Base-by-base conservation (phyloP, 768 basidiomycete genomes). In the Mycena olivaceomarginata region DNA sequence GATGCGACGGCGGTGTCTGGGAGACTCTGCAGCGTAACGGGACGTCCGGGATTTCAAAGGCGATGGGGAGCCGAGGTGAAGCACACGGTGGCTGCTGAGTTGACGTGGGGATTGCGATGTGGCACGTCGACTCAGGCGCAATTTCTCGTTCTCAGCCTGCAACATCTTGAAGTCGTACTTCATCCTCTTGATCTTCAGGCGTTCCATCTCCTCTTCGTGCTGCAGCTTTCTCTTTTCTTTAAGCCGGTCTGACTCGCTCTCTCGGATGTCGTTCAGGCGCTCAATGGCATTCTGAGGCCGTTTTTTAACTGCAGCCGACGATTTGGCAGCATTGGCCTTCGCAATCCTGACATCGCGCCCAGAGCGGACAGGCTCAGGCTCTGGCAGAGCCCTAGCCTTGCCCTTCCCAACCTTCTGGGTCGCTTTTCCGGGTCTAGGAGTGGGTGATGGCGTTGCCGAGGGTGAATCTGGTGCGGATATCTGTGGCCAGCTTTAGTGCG, bases 221-320 rank as follows among this genome's bases (percentile, higher is more conserved):
- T 45, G n/a, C 5, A 41, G 40, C 40, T 64, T 18, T 37, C 63
- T 31, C 31, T 43, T 65, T 15, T 65, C 64, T 40, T 20, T 43
- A 22, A 65, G 41, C 45, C 43, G 43, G 25, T 39, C 41, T 10
- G 63, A 63, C 39, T 72, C 70, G 7, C 31, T n/a, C 62, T 72
- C 70, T 3, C 62, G 70, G 13, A 72, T 39, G 41, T 72, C 63
- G 10, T 66, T 72, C 63, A 72, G 2, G 20, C 71, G 71, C 3
- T 72, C 71, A 20, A 72, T 9, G 5, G 63, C 51, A 0, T 22
- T 72, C 18, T 15, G 39, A 4, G 71, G 71, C 18, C 66, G 57
- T n/a, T 41, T 66, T 72, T 46, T 72, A 18, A 18, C 43, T 5
- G 45, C 69, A 1, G 18, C 9, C 16, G 45, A 37, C 7, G 67